Base-by-base conservation (phyloP, 192 early-diverging fungal species). In the Coemansia sp. region DNA sequence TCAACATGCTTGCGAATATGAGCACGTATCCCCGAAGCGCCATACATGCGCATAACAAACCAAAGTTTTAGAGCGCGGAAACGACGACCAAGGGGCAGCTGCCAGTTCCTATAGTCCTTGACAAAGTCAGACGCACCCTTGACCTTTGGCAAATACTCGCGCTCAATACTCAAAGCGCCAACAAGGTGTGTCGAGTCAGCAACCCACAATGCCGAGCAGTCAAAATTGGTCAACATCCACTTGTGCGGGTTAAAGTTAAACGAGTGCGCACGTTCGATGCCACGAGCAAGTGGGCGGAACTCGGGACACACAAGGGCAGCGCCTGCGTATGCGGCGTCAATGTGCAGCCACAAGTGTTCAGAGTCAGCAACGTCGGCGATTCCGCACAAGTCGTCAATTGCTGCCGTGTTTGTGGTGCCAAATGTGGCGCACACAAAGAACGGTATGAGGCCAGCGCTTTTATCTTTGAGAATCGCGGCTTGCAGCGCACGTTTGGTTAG, bases 251-350 rank as follows among this genome's bases (percentile, higher is more conserved):
- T 89, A 59, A 87, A 76, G 55, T 75, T 76, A 63, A 87, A 87
- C 19, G 87, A 89, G 59, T 89, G 82, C 0, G 82, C 85, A 15
- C 67, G 59, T 24, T 86, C 82, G 19, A 72, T 72, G 1, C 88
- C 88, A 2, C 19, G 50, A 0, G 77, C 66, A 3, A 81, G 71
- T 0, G 69, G 64, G 3, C 79, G 76, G 70, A 81, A 88, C 65
- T 89, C 88, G 17, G 83, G 82, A 60, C 87, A 88, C 3, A 72
- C 61, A 9, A 85, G 66, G 0, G 88, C 86, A 0, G 82, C 59
- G 8, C 88, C 88, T 1, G 87, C 88, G 50, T 85, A 86, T 1
- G 88, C 88, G 4, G 87, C 87, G 62, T 89, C 88, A n/a, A 89
- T 64, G 59, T 89, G 87, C 27, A 82, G 59, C 87, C 87, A 89